phyloP scores from a whole-genome alignment of 2,329 filamentous ascomycete genomes.

The Tolypocladium pustulatum region DNA sequence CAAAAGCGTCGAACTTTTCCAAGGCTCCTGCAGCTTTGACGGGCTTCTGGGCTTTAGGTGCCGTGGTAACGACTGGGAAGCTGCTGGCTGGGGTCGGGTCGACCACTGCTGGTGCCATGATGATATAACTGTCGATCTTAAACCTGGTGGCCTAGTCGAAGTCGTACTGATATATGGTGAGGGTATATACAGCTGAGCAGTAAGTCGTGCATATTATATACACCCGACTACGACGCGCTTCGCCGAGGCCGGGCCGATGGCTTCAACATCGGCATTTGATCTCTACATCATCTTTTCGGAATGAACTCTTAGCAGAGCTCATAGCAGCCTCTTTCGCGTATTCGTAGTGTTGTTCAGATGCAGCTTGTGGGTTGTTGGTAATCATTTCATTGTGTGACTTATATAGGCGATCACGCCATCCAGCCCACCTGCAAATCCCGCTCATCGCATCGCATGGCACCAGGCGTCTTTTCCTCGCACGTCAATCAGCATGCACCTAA shows the following conservation, averaged over 20 bases:
- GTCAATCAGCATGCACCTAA: neutral
- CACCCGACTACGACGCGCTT: neutral
- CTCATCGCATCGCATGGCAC: neutral
- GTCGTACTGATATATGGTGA: neutral
- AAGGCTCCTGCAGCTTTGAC: slow-evolving; percentile 39
- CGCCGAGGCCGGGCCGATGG: neutral
- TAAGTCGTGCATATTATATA: neutral
- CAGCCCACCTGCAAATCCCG: neutral
- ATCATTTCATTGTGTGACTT: neutral
- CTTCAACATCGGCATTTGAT: neutral
- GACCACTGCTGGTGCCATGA: slow-evolving; percentile 7
- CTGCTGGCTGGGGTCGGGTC: slow-evolving; percentile 1
- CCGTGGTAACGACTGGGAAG: slow-evolving; percentile 4
- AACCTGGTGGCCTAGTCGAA: too few species aligned
- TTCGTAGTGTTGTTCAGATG: neutral
- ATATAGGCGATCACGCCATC: neutral
- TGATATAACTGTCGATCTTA: neutral
- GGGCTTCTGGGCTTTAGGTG: slow-evolving; percentile 17
- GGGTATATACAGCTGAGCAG: neutral
- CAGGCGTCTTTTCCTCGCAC: too few species aligned
- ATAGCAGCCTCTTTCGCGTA: neutral
- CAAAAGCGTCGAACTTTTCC: slow-evolving; percentile 42
- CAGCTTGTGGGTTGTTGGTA: neutral
- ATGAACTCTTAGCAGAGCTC: neutral
- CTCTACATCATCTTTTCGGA: neutral